Evolutionary conservation across 768 basidiomycete species (phyloP).

Genomic region (Lentinula sp.): DNA sequence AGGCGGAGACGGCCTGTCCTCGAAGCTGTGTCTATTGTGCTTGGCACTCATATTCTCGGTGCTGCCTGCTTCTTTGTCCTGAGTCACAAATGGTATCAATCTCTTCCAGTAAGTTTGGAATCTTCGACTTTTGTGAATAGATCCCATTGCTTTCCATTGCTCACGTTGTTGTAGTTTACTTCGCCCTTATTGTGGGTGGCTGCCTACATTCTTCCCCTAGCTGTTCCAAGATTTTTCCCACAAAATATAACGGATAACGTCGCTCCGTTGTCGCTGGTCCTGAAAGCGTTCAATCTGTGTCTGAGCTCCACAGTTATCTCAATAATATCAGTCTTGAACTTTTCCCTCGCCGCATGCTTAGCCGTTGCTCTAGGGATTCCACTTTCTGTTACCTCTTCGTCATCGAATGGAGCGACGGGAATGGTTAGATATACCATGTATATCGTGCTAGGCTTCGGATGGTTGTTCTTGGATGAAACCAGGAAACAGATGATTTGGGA

Average conservation of each 20-base stretch:
- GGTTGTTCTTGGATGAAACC: slow-evolving; percentile 45
- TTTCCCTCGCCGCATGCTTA: slow-evolving; percentile 77
- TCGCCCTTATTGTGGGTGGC: slow-evolving; percentile 21
- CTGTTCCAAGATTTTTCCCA: slow-evolving; percentile 6
- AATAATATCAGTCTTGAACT: slow-evolving; percentile 84
- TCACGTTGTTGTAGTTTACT: slow-evolving; percentile 12
- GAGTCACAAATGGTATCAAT: slow-evolving; percentile 37
- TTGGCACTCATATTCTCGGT: slow-evolving; percentile 52
- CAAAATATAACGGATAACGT: slow-evolving; percentile 14
- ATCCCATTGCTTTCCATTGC: background rate
- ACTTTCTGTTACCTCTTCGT: slow-evolving; percentile 39
- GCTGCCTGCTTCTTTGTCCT: slow-evolving; percentile 41
- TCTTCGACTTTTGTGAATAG: background rate
- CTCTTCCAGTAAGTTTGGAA: slow-evolving; percentile 30
- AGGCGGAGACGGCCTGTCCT: slow-evolving; percentile 50
- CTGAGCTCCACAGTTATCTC: slow-evolving; percentile 82
- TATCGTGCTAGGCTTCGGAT: slow-evolving; percentile 45
- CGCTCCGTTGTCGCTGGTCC: slow-evolving; percentile 38
- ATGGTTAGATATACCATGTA: slow-evolving; percentile 31
- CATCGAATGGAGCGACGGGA: slow-evolving; percentile 16
- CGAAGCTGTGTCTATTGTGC: slow-evolving; percentile 44
- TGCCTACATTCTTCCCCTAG: slow-evolving; percentile 24
- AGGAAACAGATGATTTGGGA: slow-evolving; percentile 55
- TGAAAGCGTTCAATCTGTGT: slow-evolving; percentile 77
- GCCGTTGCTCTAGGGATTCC: slow-evolving; percentile 36